Evolutionary conservation across 441 rosid genomes (phyloP).

Genomic region (Adansonia grandidieri): DNA sequence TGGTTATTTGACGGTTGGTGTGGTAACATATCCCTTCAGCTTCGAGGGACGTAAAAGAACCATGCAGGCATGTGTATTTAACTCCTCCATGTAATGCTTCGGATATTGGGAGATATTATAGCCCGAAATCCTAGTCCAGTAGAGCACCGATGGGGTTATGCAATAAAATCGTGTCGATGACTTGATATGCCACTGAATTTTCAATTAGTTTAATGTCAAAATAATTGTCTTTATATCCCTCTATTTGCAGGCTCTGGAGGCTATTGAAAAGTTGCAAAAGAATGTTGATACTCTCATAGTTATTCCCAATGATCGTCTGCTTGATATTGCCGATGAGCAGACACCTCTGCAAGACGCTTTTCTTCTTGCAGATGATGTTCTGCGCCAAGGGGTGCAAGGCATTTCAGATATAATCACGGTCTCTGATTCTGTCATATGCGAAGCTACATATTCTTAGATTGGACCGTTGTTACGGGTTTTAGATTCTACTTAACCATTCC

Average conservation of each 20-base stretch:
- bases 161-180: neutral
- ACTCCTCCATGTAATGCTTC: neutral
- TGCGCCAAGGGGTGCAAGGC: conserved; percentile 99
- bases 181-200: neutral
- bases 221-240: conserved; percentile 23
- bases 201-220: neutral
- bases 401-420: conserved; percentile 97
- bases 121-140: neutral
- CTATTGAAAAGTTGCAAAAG: conserved; percentile 89
- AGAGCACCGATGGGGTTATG: neutral
- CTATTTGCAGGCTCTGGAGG: conserved; percentile 80
- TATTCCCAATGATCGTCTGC: conserved; percentile 94
- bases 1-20: conserved; percentile 96
- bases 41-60: conserved; percentile 98
- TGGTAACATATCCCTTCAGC: conserved; percentile 96
- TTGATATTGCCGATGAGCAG: conserved; percentile 97
- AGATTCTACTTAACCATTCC: neutral
- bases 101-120: neutral
- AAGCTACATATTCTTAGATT: neutral
- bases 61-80: conserved; percentile 60
- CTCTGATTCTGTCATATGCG: conserved; percentile 36
- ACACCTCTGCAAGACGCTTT: conserved; percentile 97
- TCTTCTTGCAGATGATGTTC: conserved; percentile 96
- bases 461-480: neutral
- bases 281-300: conserved; percentile 95